Evolutionary conservation across 176 grass and related monocot species (phyloP), one percentile per base, ranked within the genome.

Genomic region (Alloteropsis semialata): DNA sequence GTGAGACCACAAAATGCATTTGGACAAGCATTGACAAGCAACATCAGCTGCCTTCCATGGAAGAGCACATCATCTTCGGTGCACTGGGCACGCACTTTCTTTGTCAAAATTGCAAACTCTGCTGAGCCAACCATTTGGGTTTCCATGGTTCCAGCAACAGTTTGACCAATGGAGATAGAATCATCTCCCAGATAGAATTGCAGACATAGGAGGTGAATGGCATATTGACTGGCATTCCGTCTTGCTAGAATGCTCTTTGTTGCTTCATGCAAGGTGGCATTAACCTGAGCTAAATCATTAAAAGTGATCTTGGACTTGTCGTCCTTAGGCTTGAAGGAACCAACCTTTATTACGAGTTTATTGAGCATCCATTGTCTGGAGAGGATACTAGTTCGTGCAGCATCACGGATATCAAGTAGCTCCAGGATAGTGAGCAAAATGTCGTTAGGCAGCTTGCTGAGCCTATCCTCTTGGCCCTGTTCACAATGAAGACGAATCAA

Each of bases 1-100:
- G 78, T 80, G 63, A 80, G 78, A 55, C 22, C 78, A 41, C 33
- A 32, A 28, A 80, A 80, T 21, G 48, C 63, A 41, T 54, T 55
- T 14, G 78, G n/a, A 6, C 33, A 80, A 13, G 33, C 15, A 19
- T 50, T 3, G 13, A 78, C 13, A 58, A 78, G 42, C 0, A 16
- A 11, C 75, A 63, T 78, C 25, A 63, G 42, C 17, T 9, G 41
- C 42, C 3, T 9, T 17, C 75, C 57, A 10, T 78, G 18, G 2
- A 8, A 21, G 38, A 46, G 9, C 9, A 62, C 4, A 33, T 78
- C 75, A 44, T 45, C 38, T 0, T 46, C 57, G 0, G 39, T 27
- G 17, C 57, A 78, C 0, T 8, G 1, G 21, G 37, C 18, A 44
- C 3, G 1, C 4, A n/a, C 7, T 15, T 19, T 74, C 71, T 77